These are phyloP conservation scores for Lentinula guzmanii DNA, from an alignment of 768 basidiomycete genomes.

Conservation along the genomic window DNA sequence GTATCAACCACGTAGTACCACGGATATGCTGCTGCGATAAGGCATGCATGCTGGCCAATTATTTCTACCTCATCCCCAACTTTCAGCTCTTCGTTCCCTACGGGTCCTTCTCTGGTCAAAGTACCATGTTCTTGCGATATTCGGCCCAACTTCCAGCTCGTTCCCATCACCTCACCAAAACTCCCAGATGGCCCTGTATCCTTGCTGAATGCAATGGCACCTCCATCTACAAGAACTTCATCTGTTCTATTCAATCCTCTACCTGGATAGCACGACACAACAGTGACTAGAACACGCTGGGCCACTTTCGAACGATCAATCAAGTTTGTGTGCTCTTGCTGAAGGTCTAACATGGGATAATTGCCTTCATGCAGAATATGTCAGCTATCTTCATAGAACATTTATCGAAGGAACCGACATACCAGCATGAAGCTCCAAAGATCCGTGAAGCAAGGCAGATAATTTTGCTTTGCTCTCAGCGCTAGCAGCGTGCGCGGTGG, in stretches of 20 bases:
- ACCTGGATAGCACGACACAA: constrained; percentile 76
- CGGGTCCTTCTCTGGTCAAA: constrained; percentile 32
- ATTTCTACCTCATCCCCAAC: constrained; percentile 66
- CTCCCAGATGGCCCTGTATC: constrained; percentile 71
- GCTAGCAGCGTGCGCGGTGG: constrained; percentile 76
- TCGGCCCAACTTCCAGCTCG: constrained; percentile 56
- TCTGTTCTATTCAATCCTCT: constrained; percentile 55
- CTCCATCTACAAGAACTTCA: constrained; percentile 78
- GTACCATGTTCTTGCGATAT: constrained; percentile 81
- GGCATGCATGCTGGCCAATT: constrained; percentile 81
- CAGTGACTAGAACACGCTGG: constrained; percentile 62
- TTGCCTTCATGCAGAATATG: constrained; percentile 42
- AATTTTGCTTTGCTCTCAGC: constrained; percentile 40
- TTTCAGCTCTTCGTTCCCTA: constrained; percentile 28
- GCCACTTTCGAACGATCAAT: constrained; percentile 52
- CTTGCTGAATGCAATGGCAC: constrained; percentile 83
- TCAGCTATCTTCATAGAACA: not conserved
- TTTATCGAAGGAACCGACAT: constrained; percentile 8
- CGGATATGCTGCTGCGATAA: constrained; percentile 72
- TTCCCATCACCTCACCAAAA: constrained; percentile 67
- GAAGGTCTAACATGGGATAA: constrained; percentile 79
- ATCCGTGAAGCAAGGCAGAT: constrained; percentile 45
- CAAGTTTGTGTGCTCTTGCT: constrained; percentile 73
- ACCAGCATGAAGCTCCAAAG: constrained; percentile 76
- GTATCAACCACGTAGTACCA: constrained; percentile 85